These are phyloP conservation scores for Intubia oerlemansii DNA, from an alignment of 2,329 filamentous ascomycete genomes.

Conservation along the genomic window DNA sequence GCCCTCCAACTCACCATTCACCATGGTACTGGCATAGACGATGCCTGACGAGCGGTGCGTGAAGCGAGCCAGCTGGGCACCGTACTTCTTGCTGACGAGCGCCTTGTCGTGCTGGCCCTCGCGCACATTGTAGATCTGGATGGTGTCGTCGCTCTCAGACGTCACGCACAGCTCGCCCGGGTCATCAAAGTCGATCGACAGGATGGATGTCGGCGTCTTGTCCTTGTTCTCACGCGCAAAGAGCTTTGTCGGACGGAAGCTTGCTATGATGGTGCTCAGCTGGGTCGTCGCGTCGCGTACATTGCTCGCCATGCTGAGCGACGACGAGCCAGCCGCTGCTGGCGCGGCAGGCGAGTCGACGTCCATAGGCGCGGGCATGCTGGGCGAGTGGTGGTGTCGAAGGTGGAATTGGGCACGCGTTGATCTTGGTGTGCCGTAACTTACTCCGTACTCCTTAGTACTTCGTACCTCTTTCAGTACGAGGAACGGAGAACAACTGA, in stretches of 20 bases:
- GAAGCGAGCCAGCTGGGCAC: conserved; percentile 81
- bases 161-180: conserved; percentile 82
- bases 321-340: conserved; percentile 22
- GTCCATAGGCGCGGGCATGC: conserved; percentile 35
- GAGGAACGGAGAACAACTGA: too few species aligned
- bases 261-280: conserved; percentile 56
- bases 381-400: background rate
- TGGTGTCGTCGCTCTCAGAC: conserved; percentile 79
- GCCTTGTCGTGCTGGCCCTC: conserved; percentile 80
- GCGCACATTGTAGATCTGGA: conserved; percentile 86
- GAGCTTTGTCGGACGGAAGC: conserved; percentile 59
- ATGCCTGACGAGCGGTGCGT: conserved; percentile 82
- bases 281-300: conserved; percentile 34
- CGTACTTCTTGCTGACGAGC: conserved; percentile 89
- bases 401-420: too few species aligned
- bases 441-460: too few species aligned
- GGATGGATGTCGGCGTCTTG: conserved; percentile 39
- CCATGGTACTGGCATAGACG: conserved; percentile 87
- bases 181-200: conserved; percentile 93
- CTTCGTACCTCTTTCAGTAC: too few species aligned
- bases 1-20: conserved; percentile 46
- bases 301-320: conserved; percentile 27
- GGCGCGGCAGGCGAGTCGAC: conserved; percentile 27
- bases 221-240: conserved; percentile 36
- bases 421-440: too few species aligned